These are phyloP conservation scores for Phytophthora pseudosyringae DNA, from an alignment of 352 stramenopile genomes.

Conservation along the genomic window DNA sequence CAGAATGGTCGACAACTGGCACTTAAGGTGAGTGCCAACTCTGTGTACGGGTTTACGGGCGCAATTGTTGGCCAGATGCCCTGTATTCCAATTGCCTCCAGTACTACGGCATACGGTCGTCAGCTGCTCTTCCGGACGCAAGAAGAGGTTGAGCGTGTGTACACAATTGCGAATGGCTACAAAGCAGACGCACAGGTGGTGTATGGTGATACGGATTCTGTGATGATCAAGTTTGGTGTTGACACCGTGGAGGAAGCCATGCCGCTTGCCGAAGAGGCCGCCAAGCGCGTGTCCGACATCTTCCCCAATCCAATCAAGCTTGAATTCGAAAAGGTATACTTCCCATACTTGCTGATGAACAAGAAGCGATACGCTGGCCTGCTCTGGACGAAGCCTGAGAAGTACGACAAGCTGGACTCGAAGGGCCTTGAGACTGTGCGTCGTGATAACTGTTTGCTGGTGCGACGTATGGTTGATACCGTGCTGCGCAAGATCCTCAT, in stretches of 20 bases:
- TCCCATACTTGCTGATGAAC: slow-evolving; percentile 99
- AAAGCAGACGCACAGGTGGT: slow-evolving; percentile 96
- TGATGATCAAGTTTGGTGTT: slow-evolving; percentile 99
- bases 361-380: slow-evolving; percentile 96
- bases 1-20: slow-evolving; percentile 98
- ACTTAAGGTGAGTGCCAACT: slow-evolving; percentile 99
- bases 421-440: slow-evolving; percentile 99
- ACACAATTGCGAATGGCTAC: slow-evolving; percentile 95
- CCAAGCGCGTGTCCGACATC: slow-evolving; percentile 95
- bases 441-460: slow-evolving; percentile 98
- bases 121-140: slow-evolving; percentile 97
- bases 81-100: slow-evolving; percentile 98
- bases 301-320: slow-evolving; percentile 98
- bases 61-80: slow-evolving; percentile 98
- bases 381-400: slow-evolving; percentile 91
- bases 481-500: slow-evolving; percentile 99
- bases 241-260: slow-evolving; percentile 97
- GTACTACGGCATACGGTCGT: slow-evolving; percentile 98
- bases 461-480: slow-evolving; percentile 97
- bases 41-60: slow-evolving; percentile 99
- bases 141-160: slow-evolving; percentile 96
- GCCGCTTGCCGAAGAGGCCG: slow-evolving; percentile 97
- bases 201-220: slow-evolving; percentile 99
- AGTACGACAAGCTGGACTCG: slow-evolving; percentile 99
- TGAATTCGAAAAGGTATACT: slow-evolving; percentile 99